Percentiles rank a stretch among this genome's conserved stretches.
Evolutionary conservation across 2,329 filamentous ascomycete genomes (phyloP).

Genomic region (Cytospora piceae): DNA sequence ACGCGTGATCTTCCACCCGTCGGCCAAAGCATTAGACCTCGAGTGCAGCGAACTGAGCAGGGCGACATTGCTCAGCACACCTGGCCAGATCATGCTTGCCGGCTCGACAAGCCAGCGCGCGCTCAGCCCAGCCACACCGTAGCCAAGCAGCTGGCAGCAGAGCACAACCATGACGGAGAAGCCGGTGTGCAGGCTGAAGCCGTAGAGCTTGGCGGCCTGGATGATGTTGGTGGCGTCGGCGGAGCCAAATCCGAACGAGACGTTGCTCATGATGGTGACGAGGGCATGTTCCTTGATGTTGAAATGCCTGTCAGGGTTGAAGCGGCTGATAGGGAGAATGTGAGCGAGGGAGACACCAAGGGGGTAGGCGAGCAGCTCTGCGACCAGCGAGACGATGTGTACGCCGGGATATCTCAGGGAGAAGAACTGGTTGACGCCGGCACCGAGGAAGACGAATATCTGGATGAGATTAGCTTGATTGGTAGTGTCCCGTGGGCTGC

Average conservation of each 20-base stretch:
- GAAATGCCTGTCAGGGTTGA: slow-evolving; percentile 49
- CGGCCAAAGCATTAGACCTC: slow-evolving; percentile 41
- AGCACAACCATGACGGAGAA: slow-evolving; percentile 44
- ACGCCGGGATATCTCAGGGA: slow-evolving; percentile 50
- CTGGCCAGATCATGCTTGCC: slow-evolving; percentile 45
- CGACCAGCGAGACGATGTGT: slow-evolving; percentile 49
- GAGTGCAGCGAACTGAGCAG: slow-evolving; percentile 44
- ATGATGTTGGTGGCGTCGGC: slow-evolving; percentile 52
- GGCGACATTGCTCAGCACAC: slow-evolving; percentile 43
- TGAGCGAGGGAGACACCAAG: slow-evolving; percentile 46
- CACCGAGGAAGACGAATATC: slow-evolving; percentile 50
- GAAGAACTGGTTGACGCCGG: slow-evolving; percentile 53
- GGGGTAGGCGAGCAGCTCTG: slow-evolving; percentile 49
- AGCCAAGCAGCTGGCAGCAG: slow-evolving; percentile 44
- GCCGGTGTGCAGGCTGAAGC: slow-evolving; percentile 44
- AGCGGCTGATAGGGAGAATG: slow-evolving; percentile 42
- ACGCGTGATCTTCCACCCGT: slow-evolving; percentile 44
- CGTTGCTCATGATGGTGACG: slow-evolving; percentile 53
- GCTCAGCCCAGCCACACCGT: slow-evolving; percentile 45
- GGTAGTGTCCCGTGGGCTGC: not conserved
- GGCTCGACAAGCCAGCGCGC: slow-evolving; percentile 44
- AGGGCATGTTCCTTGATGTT: slow-evolving; percentile 53
- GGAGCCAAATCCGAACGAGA: slow-evolving; percentile 50
- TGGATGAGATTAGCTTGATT: slow-evolving; percentile 14
- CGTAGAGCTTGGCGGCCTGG: slow-evolving; percentile 48